Evolutionary conservation across 2,329 filamentous ascomycete genomes (phyloP).

Genomic region (Penicillium sp.): DNA sequence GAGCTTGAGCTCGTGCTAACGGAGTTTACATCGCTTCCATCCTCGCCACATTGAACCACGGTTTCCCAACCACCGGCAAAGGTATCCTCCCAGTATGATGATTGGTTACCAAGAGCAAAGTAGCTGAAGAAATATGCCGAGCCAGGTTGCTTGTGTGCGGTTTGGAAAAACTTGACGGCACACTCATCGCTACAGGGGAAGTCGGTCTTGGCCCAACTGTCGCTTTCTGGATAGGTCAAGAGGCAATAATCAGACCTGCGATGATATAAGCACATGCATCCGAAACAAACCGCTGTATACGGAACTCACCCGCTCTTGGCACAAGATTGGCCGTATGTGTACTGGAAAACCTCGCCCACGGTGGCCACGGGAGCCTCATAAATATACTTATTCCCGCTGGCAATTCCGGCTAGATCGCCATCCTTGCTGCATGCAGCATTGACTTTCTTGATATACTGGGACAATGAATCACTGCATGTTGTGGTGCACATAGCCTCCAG

Average conservation of each 20-base stretch:
- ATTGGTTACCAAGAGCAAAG: constrained; percentile 22
- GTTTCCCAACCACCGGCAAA: constrained; percentile 29
- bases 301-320: constrained; percentile 22
- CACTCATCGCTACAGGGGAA: constrained; percentile 31
- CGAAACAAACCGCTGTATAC: not conserved
- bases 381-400: constrained; percentile 7
- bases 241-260: constrained; percentile 28
- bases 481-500: constrained; percentile 27
- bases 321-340: constrained; percentile 24
- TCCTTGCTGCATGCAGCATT: constrained; percentile 23
- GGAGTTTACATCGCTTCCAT: constrained; percentile 16
- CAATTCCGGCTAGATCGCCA: constrained; percentile 28
- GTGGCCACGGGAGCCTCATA: constrained; percentile 18
- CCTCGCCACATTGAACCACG: constrained; percentile 18
- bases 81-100: constrained; percentile 27
- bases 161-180: constrained; percentile 27
- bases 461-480: constrained; percentile 28
- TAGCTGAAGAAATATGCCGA: constrained; percentile 28
- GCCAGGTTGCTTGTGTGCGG: constrained; percentile 29
- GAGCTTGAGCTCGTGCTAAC: constrained; percentile 10
- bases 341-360: constrained; percentile 26
- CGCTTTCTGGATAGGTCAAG: constrained; percentile 18
- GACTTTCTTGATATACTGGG: constrained; percentile 26
- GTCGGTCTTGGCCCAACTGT: constrained; percentile 17
- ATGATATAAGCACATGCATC: constrained; percentile 7